A percentile compares a stretch with the other conserved stretches of the same genome.
phyloP scores from a whole-genome alignment of 305 asterid species.

The Striga hermonthica region DNA sequence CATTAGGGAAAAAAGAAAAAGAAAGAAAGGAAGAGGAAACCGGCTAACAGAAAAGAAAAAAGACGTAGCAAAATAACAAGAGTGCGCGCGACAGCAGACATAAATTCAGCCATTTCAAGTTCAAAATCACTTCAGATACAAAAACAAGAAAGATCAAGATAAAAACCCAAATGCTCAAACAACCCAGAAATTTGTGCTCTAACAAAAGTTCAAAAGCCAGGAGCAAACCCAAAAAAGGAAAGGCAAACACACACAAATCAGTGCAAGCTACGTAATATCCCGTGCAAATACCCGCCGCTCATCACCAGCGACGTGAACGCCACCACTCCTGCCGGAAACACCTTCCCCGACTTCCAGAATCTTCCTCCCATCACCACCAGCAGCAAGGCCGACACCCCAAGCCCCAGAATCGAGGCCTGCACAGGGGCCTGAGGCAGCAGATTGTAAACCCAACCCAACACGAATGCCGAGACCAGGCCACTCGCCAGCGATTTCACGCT shows the following conservation, averaged over 20 bases:
- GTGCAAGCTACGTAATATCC: slow-evolving; percentile 65
- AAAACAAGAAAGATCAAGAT: no score
- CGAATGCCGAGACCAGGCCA: slow-evolving; percentile 63
- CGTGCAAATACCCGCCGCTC: slow-evolving; percentile 89
- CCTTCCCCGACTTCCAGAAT: slow-evolving; percentile 71
- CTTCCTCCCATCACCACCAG: slow-evolving; percentile 87
- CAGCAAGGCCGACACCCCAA: slow-evolving; percentile 62
- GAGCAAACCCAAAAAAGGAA: not conserved
- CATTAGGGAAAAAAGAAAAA: no score
- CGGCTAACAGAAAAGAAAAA: no score
- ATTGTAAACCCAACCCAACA: slow-evolving; percentile 51
- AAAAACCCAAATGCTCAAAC: not conserved
- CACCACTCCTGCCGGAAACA: slow-evolving; percentile 86
- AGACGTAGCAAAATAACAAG: no score
- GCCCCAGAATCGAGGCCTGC: slow-evolving; percentile 77
- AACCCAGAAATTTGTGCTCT: not conserved
- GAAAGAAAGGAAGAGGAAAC: no score
- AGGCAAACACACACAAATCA: slow-evolving; percentile 20
- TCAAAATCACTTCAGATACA: not conserved
- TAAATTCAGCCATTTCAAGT: no score
- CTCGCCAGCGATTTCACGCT: slow-evolving; percentile 74
- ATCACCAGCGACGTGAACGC: slow-evolving; percentile 66
- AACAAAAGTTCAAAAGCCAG: slow-evolving; percentile 1
- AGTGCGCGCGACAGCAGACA: no score
- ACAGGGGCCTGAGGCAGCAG: slow-evolving; percentile 70